Evolutionary conservation across 2,329 filamentous ascomycete genomes (phyloP), one percentile per base, ranked within the genome.

Genomic region (Diaporthe humulicola): DNA sequence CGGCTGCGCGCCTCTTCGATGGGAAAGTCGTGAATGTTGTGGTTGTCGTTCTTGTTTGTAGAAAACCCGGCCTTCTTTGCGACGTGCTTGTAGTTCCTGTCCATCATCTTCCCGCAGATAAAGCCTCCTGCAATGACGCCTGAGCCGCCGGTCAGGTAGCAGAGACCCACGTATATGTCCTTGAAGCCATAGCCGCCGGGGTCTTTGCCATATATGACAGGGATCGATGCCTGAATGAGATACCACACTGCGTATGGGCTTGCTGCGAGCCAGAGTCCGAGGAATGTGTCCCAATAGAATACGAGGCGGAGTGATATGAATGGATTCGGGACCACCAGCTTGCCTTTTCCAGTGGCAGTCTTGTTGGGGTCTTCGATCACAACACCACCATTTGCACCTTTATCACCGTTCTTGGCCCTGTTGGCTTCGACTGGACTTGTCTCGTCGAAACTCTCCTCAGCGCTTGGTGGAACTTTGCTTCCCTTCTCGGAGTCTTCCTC

Each of bases 1-100:
- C 90, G 86, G 38, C 90, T 82, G 22, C 90, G 84, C 0, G 85
- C 87, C 36, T 83, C 83, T 77, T 89, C 88, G 52, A 89, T 86
- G 1, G 88, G 88, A 69, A 89, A 89, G n/a, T 84, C 81, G 12
- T 78, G 79, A 64, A 87, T 80, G 73, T 88, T 82, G 64, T 85
- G 82, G 17, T 86, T 85, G 5, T 89, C 88, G 73, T 88, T 90
- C 60, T 86, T 87, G 70, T 88, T 88, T 76, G 93, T 87, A 0
- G 85, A 81, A 61, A 94, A 84, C 8, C 90, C 90, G 10, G 91
- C 82, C 45, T 87, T 86, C 60, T 85, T 85, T 2, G 93, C 92
- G 69, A 92, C 87, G 52, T 92, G 88, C 9, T 89, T 86, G 80
- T 93, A 96, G 80, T 94, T 95, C 85, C 89, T 90, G 81, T 89